phyloP scores from a whole-genome alignment of 2,329 filamentous ascomycete genomes.

The Paecilomyces niveus region DNA sequence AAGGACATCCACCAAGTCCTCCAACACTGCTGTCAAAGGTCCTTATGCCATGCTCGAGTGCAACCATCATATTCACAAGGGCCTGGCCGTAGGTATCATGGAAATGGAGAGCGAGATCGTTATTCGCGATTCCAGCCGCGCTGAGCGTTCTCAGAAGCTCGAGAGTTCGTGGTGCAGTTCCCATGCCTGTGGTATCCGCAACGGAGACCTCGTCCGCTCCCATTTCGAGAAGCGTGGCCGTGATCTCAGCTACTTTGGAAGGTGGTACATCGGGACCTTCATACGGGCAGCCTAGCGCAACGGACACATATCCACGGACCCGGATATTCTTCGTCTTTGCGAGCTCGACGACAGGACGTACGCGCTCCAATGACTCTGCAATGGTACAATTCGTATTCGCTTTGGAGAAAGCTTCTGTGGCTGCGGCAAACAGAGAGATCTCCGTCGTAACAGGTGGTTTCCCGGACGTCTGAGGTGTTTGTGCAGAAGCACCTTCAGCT shows the following conservation, averaged over 20 bases:
- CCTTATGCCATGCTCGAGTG: conserved; percentile 55
- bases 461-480: conserved; percentile 18
- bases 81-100: conserved; percentile 62
- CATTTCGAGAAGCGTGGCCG: conserved; percentile 55
- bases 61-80: conserved; percentile 56
- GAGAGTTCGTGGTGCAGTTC: conserved; percentile 54
- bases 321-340: conserved; percentile 50
- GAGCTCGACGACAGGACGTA: conserved; percentile 50
- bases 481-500: conserved; percentile 26
- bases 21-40: conserved; percentile 59
- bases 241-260: conserved; percentile 54
- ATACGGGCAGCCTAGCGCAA: conserved; percentile 59
- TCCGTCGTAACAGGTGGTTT: conserved; percentile 39
- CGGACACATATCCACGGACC: conserved; percentile 59
- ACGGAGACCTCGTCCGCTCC: conserved; percentile 60
- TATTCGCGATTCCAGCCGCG: conserved; percentile 53
- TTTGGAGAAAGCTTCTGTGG: conserved; percentile 58
- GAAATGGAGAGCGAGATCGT: conserved; percentile 58
- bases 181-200: conserved; percentile 62
- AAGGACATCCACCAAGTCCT: conserved; percentile 59
- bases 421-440: conserved; percentile 58
- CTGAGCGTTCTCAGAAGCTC: conserved; percentile 52
- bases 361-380: conserved; percentile 53
- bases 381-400: conserved; percentile 62
- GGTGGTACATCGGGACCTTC: conserved; percentile 57